Evolutionary conservation across 2,329 filamentous ascomycete genomes (phyloP).

Genomic region (Harringtonia aguacate): DNA sequence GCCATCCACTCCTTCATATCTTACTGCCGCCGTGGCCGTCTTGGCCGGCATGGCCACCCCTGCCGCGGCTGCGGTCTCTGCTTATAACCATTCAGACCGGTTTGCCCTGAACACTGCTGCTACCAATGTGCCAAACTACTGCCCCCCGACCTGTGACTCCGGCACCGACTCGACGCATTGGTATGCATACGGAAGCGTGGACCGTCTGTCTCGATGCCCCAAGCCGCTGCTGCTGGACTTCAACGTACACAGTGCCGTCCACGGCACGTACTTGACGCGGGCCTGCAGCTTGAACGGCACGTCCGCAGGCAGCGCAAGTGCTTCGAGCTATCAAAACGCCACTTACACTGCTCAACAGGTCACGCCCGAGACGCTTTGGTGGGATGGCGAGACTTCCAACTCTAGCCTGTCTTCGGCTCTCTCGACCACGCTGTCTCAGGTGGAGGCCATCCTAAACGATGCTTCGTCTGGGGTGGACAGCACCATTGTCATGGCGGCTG

Average conservation of each 20-base stretch:
- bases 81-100: not conserved
- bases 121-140: not conserved
- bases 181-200: not conserved
- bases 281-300: not conserved
- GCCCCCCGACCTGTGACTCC: not conserved
- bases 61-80: not conserved
- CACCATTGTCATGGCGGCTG: not conserved
- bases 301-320: not conserved
- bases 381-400: not conserved
- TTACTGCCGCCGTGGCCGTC: not conserved
- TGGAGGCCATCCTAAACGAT: not conserved
- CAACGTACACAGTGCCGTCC: not conserved
- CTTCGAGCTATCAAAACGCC: not conserved
- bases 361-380: not conserved
- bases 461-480: too few species aligned
- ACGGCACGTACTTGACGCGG: not conserved
- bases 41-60: not conserved
- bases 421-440: too few species aligned
- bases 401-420: not conserved
- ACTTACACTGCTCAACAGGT: not conserved
- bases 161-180: not conserved
- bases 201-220: not conserved
- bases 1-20: not conserved
- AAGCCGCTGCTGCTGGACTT: not conserved
- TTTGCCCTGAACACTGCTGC: not conserved